Evolutionary conservation across 257 asterid species (phyloP).

Genomic region (Eustoma russellianum): DNA sequence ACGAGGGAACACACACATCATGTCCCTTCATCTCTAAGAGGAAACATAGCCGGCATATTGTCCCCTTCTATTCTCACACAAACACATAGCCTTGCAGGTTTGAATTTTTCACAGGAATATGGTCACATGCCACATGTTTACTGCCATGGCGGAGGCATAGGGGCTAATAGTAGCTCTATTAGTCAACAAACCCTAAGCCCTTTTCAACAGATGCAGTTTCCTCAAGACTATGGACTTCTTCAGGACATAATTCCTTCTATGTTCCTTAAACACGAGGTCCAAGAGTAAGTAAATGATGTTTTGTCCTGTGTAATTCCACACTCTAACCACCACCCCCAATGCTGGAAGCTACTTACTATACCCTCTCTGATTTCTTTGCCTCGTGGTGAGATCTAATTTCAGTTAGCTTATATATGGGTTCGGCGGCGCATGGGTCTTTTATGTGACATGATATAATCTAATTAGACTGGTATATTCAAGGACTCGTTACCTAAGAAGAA

Average conservation of each 20-base stretch:
- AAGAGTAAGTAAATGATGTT: not conserved
- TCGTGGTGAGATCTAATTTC: no score
- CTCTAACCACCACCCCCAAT: no score
- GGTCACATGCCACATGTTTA: slow-evolving; percentile 24
- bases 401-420: no score
- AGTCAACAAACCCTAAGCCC: slow-evolving; percentile 19
- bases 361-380: no score
- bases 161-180: not conserved
- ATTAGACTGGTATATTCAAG: no score
- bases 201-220: no score
- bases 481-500: no score
- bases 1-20: slow-evolving; percentile 83
- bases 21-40: slow-evolving; percentile 55
- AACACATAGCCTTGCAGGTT: slow-evolving; percentile 15
- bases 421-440: no score
- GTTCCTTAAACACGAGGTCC: slow-evolving; percentile 28
- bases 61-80: slow-evolving; percentile 40
- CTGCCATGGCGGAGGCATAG: not conserved
- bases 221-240: slow-evolving; percentile 29
- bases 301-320: no score
- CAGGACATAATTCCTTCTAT: slow-evolving; percentile 32
- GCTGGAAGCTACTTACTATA: no score
- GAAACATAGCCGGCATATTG: slow-evolving; percentile 52
- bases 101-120: slow-evolving; percentile 14
- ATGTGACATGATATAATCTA: no score